Percentiles rank a stretch among this genome's conserved stretches.
phyloP scores from a whole-genome alignment of 2,329 filamentous ascomycete genomes.

The Talaromyces sp. region DNA sequence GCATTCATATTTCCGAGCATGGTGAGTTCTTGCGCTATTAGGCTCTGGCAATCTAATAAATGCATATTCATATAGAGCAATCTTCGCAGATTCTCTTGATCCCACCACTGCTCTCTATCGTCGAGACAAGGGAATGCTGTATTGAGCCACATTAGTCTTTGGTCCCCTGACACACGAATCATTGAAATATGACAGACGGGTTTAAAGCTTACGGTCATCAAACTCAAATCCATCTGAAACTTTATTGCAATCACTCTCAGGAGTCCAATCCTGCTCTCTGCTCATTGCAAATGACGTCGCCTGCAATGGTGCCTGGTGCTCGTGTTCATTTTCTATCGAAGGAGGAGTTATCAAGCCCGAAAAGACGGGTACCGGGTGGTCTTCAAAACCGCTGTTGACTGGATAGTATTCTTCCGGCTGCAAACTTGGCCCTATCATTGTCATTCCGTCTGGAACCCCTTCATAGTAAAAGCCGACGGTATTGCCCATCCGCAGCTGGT shows the following conservation, averaged over 20 bases:
- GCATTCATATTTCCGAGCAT: conserved; percentile 16
- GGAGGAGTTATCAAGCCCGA: conserved; percentile 18
- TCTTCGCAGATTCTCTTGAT: conserved; percentile 15
- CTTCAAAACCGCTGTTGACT: conserved; percentile 7
- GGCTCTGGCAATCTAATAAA: conserved; percentile 15
- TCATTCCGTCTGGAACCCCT: not conserved
- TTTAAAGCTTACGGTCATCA: conserved; percentile 13
- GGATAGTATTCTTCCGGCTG: conserved; percentile 8
- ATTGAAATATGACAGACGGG: not conserved
- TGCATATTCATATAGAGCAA: conserved; percentile 15
- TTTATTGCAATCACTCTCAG: conserved; percentile 2
- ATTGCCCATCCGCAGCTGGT: not conserved
- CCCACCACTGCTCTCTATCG: conserved; percentile 16
- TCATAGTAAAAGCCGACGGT: conserved; percentile 9
- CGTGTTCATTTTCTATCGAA: conserved; percentile 15
- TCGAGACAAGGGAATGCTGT: conserved; percentile 16
- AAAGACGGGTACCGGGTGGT: conserved; percentile 2
- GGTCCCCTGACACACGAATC: not conserved
- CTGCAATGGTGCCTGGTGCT: conserved; percentile 4
- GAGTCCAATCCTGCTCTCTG: not conserved
- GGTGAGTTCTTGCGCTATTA: conserved; percentile 14
- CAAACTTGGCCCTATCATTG: not conserved
- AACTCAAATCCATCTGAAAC: conserved; percentile 7
- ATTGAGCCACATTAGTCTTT: not conserved
- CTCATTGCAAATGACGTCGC: not conserved